These are phyloP conservation scores for Filosporella fistucella DNA, from an alignment of 495 filamentous ascomycete genomes.

Conservation along the genomic window DNA sequence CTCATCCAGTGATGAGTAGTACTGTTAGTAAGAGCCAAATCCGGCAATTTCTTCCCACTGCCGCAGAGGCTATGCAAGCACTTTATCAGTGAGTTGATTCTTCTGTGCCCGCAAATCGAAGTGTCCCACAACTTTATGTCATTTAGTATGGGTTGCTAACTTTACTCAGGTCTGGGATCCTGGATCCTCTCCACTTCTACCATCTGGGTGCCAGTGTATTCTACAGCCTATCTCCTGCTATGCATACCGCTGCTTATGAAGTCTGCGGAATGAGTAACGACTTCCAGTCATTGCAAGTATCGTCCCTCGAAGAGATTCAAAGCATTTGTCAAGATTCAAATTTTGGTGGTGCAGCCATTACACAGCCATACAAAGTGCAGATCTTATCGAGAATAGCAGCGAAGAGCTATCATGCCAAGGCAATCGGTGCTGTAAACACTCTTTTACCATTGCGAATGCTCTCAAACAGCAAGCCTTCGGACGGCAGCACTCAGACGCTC, in stretches of 20 bases:
- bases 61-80: conserved; percentile 52
- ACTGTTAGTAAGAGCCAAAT: conserved; percentile 25
- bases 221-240: conserved; percentile 73
- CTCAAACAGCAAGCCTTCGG: conserved; percentile 27
- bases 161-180: conserved; percentile 36
- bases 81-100: conserved; percentile 33
- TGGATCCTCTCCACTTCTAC: conserved; percentile 69
- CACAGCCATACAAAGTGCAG: conserved; percentile 70
- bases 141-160: background rate
- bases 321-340: conserved; percentile 55
- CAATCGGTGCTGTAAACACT: conserved; percentile 79
- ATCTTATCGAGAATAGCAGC: conserved; percentile 63
- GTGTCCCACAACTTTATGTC: too few relatives aligned
- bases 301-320: conserved; percentile 60
- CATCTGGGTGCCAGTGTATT: conserved; percentile 68
- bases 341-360: conserved; percentile 71
- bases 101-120: too few relatives aligned
- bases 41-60: conserved; percentile 43
- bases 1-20: conserved; percentile 57
- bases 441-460: conserved; percentile 67
- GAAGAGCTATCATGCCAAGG: conserved; percentile 70
- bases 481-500: conserved; percentile 62
- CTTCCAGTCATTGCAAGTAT: conserved; percentile 60
- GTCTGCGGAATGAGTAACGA: conserved; percentile 69
- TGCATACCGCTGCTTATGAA: conserved; percentile 73